phyloP scores from a whole-genome alignment of 306 rosid genomes.

The Quercus variabilis region DNA sequence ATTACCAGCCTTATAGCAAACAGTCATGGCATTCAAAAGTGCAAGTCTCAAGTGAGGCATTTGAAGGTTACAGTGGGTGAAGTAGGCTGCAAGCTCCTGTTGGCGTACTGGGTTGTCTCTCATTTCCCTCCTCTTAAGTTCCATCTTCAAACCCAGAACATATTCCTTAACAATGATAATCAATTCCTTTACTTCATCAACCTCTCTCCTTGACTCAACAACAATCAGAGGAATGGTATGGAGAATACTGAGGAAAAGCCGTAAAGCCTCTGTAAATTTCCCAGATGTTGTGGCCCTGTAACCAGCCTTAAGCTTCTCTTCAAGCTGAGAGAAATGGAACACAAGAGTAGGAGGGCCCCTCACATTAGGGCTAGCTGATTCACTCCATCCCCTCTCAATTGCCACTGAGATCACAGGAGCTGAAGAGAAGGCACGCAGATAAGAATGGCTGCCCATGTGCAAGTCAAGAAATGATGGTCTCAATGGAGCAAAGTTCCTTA shows the following conservation, averaged over 20 bases:
- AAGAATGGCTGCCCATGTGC: conserved; percentile 68
- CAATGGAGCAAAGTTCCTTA: conserved; percentile 70
- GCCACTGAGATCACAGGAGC: conserved; percentile 73
- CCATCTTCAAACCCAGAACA: conserved; percentile 76
- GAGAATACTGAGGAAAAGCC: conserved; percentile 58
- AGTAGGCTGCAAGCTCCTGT: conserved; percentile 96
- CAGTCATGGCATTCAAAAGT: conserved; percentile 61
- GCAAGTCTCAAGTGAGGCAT: conserved; percentile 87
- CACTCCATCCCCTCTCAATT: conserved; percentile 84
- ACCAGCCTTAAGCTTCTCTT: conserved; percentile 86
- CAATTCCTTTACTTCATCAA: conserved; percentile 88
- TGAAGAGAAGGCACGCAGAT: conserved; percentile 70
- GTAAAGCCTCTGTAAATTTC: conserved; percentile 70
- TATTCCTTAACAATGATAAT: conserved; percentile 73
- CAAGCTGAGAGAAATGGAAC: conserved; percentile 67
- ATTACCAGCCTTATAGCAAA: conserved; percentile 80
- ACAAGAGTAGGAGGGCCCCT: conserved; percentile 77
- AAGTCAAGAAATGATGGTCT: conserved; percentile 74
- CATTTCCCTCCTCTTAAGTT: conserved; percentile 73
- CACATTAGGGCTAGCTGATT: conserved; percentile 73
- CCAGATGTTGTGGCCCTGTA: conserved; percentile 82
- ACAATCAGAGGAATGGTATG: conserved; percentile 81
- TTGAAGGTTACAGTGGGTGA: conserved; percentile 94
- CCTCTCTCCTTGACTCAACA: conserved; percentile 90
- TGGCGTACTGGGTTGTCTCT: conserved; percentile 64